Evolutionary conservation across 768 basidiomycete species (phyloP).

Genomic region (Lactifluus echinatus): DNA sequence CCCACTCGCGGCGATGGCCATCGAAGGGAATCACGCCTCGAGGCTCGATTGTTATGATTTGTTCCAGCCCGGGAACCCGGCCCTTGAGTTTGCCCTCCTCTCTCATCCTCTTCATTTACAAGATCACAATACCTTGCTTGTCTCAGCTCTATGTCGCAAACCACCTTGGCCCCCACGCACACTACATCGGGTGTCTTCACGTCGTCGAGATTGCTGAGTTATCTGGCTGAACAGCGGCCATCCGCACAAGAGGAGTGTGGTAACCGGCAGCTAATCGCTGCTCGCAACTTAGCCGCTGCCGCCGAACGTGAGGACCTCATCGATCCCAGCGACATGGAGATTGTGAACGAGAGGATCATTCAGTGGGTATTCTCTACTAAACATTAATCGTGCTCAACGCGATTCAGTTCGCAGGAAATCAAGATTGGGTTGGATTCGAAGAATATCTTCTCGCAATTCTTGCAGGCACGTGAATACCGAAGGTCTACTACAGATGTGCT

Average conservation of each 20-base stretch:
- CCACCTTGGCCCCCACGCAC: neutral
- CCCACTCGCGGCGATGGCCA: too few relatives aligned
- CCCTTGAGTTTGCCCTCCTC: too few relatives aligned
- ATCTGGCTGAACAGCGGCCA: neutral
- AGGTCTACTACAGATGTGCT: neutral
- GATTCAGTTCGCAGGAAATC: neutral
- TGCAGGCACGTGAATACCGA: conserved; percentile 1
- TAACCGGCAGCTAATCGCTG: neutral
- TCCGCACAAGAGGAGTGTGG: neutral
- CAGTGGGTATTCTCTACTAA: neutral
- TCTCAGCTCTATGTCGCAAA: neutral
- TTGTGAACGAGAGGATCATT: neutral
- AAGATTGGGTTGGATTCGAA: neutral
- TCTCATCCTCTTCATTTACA: too few relatives aligned
- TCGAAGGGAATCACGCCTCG: too few relatives aligned
- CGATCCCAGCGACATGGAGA: neutral
- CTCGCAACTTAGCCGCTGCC: neutral
- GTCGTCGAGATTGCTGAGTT: neutral
- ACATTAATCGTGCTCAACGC: neutral
- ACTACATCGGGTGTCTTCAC: conserved; percentile 1
- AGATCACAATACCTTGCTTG: neutral
- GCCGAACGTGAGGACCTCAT: neutral
- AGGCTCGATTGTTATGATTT: too few relatives aligned
- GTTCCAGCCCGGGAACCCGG: too few relatives aligned
- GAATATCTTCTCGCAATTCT: neutral